Conservation (phyloP, 805 yeast genomes). For the Pichia ethanolica region DNA sequence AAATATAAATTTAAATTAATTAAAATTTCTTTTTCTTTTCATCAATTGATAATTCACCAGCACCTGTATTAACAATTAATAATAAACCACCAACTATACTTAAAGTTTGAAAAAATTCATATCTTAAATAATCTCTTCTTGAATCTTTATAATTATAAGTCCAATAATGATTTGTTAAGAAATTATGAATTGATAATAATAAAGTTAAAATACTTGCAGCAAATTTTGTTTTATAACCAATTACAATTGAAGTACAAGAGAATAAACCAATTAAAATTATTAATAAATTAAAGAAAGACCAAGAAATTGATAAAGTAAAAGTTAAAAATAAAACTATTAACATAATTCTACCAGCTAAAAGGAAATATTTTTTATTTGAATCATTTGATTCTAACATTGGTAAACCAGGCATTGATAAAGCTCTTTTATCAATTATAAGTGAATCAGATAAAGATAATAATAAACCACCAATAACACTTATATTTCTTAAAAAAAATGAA, state of each 20-base stretch:
- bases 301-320: conserved; percentile 67
- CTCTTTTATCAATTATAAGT: conserved; percentile 66
- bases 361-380: conserved; percentile 62
- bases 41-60: conserved; percentile 88
- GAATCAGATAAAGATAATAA: conserved; percentile 82
- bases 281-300: conserved; percentile 59
- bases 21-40: conserved; percentile 72
- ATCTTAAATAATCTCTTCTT: conserved; percentile 80
- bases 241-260: conserved; percentile 68
- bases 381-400: conserved; percentile 68
- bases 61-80: conserved; percentile 89
- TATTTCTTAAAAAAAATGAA: conserved; percentile 75
- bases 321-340: conserved; percentile 79
- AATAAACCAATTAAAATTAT: conserved; percentile 63
- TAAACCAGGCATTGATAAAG: conserved; percentile 62
- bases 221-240: conserved; percentile 89
- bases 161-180: conserved; percentile 87
- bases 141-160: conserved; percentile 59
- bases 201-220: conserved; percentile 69
- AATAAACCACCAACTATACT: conserved; percentile 92
- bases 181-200: conserved; percentile 66
- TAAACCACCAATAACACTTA: conserved; percentile 88
- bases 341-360: conserved; percentile 82
- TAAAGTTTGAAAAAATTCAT: conserved; percentile 90
- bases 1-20: background rate